Evolutionary conservation across 768 basidiomycete genomes (phyloP), one percentile per base, ranked within the genome.

Genomic region (Gymnopilus junonius): DNA sequence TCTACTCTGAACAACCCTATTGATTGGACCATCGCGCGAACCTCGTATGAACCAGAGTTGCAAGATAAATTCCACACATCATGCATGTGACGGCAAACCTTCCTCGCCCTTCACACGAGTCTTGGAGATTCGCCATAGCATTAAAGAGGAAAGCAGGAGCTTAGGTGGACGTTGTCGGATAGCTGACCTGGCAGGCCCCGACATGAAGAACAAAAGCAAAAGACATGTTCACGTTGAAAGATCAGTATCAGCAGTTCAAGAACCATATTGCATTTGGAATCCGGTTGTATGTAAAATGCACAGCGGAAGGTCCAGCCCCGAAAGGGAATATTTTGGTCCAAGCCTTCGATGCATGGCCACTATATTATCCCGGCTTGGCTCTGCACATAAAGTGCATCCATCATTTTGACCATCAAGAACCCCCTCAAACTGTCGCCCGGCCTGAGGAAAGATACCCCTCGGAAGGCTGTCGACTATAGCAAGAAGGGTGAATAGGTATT

Each of bases 291-390:
- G 56, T 29, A 58, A 57, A 57, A 50, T 58, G 51, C 40, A 59
- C 20, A 27, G 37, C 40, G 48, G 57, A 59, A 31, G 50, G 42
- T 31, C 27, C 39, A 31, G 27, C 48, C 53, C 63, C 58, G 39
- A 55, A 61, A 51, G 42, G 59, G 63, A 40, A 46, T 46, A 54
- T 55, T 43, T 61, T 61, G 59, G 64, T 61, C 59, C 53, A 48
- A 65, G 55, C 50, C 48, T n/a, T 63, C 51, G 50, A 54, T 57
- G 40, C 40, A 54, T 25, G 43, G 55, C 46, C 48, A 59, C 55
- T 51, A 51, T 51, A 51, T 29, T 50, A 48, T 45, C 45, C 61
- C 55, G 35, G 45, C 45, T 56, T 32, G 42, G 60, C 32, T 25
- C 34, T 42, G 29, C 55, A 56, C 55, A 37, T 58, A 63, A 57